phyloP scores from a whole-genome alignment of 352 stramenopile genomes.

The Phytophthora colocasiae region DNA sequence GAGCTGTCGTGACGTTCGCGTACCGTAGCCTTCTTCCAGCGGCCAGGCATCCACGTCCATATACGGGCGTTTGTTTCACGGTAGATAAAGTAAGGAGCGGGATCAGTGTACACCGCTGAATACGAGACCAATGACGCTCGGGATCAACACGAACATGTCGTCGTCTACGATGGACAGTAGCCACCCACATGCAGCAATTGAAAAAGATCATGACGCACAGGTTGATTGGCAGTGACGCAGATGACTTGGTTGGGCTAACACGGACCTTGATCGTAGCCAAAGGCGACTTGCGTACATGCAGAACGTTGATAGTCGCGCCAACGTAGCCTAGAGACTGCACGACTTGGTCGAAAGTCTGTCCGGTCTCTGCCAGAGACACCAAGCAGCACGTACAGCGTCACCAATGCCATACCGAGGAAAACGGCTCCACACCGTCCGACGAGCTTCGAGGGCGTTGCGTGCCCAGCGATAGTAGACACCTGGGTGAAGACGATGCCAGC shows the following conservation, averaged over 20 bases:
- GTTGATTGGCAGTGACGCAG: constrained; percentile 58
- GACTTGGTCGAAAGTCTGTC: constrained; percentile 27
- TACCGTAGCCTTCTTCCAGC: constrained; percentile 34
- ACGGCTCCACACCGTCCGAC: constrained; percentile 12
- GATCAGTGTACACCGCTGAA: constrained; percentile 57
- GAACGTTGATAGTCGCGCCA: constrained; percentile 49
- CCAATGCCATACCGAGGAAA: constrained; percentile 22
- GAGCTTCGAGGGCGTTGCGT: constrained; percentile 20
- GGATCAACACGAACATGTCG: constrained; percentile 57
- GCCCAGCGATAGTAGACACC: constrained; percentile 37
- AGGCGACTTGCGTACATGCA: constrained; percentile 66
- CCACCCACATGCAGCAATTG: constrained; percentile 68
- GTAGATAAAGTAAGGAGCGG: constrained; percentile 67
- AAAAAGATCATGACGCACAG: constrained; percentile 54
- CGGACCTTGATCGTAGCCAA: constrained; percentile 56
- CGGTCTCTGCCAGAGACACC: constrained; percentile 42
- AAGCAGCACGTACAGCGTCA: constrained; percentile 49
- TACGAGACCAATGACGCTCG: constrained; percentile 47
- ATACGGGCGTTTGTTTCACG: constrained; percentile 19
- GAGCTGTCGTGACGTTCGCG: constrained; percentile 10
- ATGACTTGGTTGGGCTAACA: constrained; percentile 62
- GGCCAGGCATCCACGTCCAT: constrained; percentile 26
- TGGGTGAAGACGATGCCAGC: constrained; percentile 31
- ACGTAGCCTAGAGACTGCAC: constrained; percentile 44
- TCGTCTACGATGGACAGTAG: constrained; percentile 51